Evolutionary conservation across 768 basidiomycete genomes (phyloP), one percentile per base, ranked within the genome.

Genomic region (Tricholoma furcatifolium): DNA sequence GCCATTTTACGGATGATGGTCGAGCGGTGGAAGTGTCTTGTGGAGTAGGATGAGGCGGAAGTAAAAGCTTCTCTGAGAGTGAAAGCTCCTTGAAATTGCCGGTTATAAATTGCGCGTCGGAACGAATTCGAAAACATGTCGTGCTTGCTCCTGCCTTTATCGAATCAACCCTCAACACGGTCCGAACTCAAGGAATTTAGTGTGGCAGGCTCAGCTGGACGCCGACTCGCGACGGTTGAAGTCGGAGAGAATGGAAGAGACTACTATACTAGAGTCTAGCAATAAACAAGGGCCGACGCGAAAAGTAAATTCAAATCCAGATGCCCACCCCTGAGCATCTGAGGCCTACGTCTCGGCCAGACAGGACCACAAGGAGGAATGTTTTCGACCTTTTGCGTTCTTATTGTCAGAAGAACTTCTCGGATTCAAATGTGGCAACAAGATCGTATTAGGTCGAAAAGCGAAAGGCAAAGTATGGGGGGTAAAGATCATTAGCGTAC

Each of bases 1-100:
- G 72, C 56, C 75, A 75, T 76, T 20, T 39, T 50, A 50, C 46
- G 54, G 11, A 43, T n/a, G n/a, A n/a, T n/a, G n/a, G n/a, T 49
- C 14, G 56, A 52, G 32, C 50, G 50, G 27, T 58, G 59, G 21
- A 59, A 53, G 20, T 56, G 23, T 42, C 53, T 49, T 11, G 31
- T 42, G 20, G 53, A 35, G 42, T 44, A 21, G 20, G 45, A 31
- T 23, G 43, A 15, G 30, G 32, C 43, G 31, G 42, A 49, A 49
- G 30, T 21, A 47, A 51, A n/a, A 23, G 34, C 43, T 53, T 41
- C 12, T 43, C 42, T 54, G 47, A 51, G 18, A 12, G 41, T 34
- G 21, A 42, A 51, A 23, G 43, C 34, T 52, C 49, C 34, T 52
- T 45, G 50, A 24, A 54, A 54, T 49, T 48, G 51, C 38, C 57